Base-by-base conservation (phyloP, 2,329 filamentous ascomycete genomes). In the Talaromyces sp. region DNA sequence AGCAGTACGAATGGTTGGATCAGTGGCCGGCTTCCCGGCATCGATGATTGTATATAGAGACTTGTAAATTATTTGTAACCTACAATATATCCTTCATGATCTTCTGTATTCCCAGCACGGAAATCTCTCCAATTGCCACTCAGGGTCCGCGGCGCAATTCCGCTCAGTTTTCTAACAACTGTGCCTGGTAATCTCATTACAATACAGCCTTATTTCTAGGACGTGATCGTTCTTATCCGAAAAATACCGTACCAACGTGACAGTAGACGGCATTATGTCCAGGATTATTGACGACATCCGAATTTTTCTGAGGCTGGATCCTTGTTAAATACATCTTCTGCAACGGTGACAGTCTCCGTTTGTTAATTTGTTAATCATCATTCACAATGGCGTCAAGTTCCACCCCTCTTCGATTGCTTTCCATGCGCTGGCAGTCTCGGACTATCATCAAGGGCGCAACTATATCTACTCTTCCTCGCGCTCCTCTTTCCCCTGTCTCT, bases 401-500 rank as follows among this genome's bases (percentile, higher is more conserved):
- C 48, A 52, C 48, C 11, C 35, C 33, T 37, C 19, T 52, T 52
- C 48, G 48, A 52, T 39, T 52, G 48, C 33, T 52, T 52, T 52
- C 48, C 35, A 39, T 39, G 48, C 48, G 48, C n/a, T 17, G 11
- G 11, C 36, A 13, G 10, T 39, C 11, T 39, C 4, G 33, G 48
- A 52, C 48, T 28, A 7, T 13, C 9, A 2, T 52, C 33, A 52
- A n/a, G 35, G 35, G 15, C 33, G 17, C 48, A 15, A 52, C 48
- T 60, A 57, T 60, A 57, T 60, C 54, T 60, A 58, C 37, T 39
- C 46, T 28, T 13, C 39, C 10, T 28, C 40, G 28, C 17, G 15
- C 58, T 40, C 21, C 53, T 52, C 58, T 39, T 21, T 58, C 40
- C 15, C 33, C 43, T 5, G 5, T 9, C 5, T 22, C 39, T 28